Evolutionary conservation across 352 stramenopile species (phyloP).

Genomic region (Globisporangium irregulare): DNA sequence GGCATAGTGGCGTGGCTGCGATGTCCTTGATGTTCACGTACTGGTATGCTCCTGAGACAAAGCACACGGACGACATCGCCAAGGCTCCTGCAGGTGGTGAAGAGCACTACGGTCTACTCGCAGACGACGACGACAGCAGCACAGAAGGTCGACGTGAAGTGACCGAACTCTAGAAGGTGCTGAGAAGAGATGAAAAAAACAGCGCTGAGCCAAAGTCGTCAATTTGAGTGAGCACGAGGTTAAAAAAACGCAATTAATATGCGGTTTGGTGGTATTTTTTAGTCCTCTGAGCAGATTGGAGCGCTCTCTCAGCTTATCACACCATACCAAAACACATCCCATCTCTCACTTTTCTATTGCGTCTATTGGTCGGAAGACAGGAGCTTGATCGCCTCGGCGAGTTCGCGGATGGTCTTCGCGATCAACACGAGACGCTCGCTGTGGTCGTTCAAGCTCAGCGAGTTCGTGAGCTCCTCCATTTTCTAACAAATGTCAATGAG

Average conservation of each 20-base stretch:
- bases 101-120: constrained; percentile 38
- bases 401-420: constrained; percentile 61
- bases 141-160: constrained; percentile 31
- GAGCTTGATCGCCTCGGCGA: constrained; percentile 53
- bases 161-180: constrained; percentile 38
- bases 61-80: constrained; percentile 31
- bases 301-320: not conserved
- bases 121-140: constrained; percentile 32
- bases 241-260: not conserved
- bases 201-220: not conserved
- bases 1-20: constrained; percentile 34
- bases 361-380: constrained; percentile 21
- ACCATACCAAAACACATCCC: not conserved
- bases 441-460: constrained; percentile 53
- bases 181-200: not conserved
- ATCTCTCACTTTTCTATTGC: not conserved
- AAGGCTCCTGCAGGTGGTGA: constrained; percentile 24
- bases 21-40: constrained; percentile 47
- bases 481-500: constrained; percentile 36
- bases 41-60: constrained; percentile 59
- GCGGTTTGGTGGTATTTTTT: not conserved
- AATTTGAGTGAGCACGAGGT: not conserved
- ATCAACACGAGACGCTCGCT: constrained; percentile 54
- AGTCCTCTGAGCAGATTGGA: not conserved
- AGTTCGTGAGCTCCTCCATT: constrained; percentile 61